These are phyloP conservation scores for Aspergillus ellipticus DNA, from an alignment of 495 filamentous ascomycete genomes.

Conservation along the genomic window DNA sequence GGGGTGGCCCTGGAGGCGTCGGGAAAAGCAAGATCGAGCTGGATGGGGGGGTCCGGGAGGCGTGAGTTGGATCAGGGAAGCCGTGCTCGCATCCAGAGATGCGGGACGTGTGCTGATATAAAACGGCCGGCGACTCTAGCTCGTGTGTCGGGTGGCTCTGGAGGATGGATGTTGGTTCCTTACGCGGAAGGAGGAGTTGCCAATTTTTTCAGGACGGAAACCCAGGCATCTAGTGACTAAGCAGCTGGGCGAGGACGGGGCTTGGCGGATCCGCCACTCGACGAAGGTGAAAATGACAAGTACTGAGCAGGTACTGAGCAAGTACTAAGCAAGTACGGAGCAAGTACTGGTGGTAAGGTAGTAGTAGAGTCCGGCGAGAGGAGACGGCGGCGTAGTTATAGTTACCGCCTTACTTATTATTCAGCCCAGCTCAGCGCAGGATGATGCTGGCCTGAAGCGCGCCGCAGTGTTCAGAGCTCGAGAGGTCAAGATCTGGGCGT, in stretches of 20 bases:
- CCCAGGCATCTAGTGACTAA: constrained; percentile 28
- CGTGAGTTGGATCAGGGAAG: neutral
- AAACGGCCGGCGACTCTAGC: constrained; percentile 12
- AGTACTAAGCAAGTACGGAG: no score
- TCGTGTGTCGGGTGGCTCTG: constrained; percentile 10
- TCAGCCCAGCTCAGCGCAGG: neutral
- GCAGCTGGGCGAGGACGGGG: neutral
- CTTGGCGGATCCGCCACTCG: constrained; percentile 20
- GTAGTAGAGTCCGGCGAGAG: neutral
- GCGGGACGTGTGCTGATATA: constrained; percentile 11
- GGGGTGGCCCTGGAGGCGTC: constrained; percentile 12
- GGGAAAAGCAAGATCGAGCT: constrained; percentile 1
- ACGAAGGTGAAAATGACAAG: constrained; percentile 6
- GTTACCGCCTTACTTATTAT: neutral
- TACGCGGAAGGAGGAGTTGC: constrained; percentile 20
- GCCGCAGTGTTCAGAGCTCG: no score
- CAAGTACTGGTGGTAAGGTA: constrained; percentile 13
- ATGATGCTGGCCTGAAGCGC: no score
- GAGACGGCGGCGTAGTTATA: neutral
- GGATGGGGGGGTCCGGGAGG: constrained; percentile 1
- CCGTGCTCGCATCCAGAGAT: neutral
- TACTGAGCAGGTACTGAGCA: no score
- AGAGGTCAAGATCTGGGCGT: no score
- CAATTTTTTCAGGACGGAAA: constrained; percentile 32
- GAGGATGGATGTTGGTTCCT: constrained; percentile 12